These are phyloP conservation scores for Geotrichum reessii DNA, from an alignment of 1,139 yeast genomes.

Conservation along the genomic window DNA sequence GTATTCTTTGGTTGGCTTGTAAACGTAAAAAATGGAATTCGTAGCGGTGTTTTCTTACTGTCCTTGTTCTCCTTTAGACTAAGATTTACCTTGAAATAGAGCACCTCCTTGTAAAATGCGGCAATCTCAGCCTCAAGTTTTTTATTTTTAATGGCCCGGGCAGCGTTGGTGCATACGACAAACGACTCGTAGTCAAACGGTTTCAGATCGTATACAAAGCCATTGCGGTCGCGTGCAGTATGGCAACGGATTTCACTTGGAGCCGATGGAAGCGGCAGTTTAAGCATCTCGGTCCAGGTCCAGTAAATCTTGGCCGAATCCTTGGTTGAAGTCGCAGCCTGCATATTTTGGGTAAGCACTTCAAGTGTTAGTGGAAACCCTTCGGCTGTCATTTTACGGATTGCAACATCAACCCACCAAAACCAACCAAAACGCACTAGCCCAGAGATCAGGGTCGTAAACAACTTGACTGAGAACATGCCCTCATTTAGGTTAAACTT, in stretches of 20 bases:
- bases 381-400: conserved; percentile 23
- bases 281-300: conserved; percentile 23
- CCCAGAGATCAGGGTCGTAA: conserved; percentile 24
- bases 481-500: not conserved
- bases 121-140: conserved; percentile 7
- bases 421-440: conserved; percentile 23
- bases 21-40: conserved; percentile 5
- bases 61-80: conserved; percentile 6
- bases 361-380: conserved; percentile 21
- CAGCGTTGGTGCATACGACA: conserved; percentile 9
- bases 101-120: conserved; percentile 8
- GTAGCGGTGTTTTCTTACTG: not conserved
- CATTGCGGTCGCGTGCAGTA: conserved; percentile 3
- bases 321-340: conserved; percentile 22
- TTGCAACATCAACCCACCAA: conserved; percentile 24
- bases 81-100: conserved; percentile 1
- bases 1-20: not conserved
- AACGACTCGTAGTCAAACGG: conserved; percentile 18
- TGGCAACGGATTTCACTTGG: not conserved
- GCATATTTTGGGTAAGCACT: conserved; percentile 24
- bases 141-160: conserved; percentile 6
- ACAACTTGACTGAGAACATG: conserved; percentile 7
- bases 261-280: conserved; percentile 10
- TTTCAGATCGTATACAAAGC: not conserved
- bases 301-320: conserved; percentile 25